phyloP scores from a whole-genome alignment of 495 filamentous ascomycete species.

The Acidomyces sp. region DNA sequence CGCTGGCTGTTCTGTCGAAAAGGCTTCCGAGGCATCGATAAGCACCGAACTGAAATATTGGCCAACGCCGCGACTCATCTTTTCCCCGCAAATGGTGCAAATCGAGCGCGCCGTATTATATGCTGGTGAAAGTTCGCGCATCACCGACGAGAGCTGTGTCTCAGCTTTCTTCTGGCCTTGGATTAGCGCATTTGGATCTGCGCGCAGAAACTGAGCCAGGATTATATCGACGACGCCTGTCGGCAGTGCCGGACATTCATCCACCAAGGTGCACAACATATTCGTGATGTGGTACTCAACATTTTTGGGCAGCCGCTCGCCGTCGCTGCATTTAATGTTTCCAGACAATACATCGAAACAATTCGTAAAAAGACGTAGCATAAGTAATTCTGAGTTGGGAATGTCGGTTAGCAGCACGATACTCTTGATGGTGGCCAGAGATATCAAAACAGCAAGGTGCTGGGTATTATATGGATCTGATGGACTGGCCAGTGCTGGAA shows the following conservation, averaged over 20 bases:
- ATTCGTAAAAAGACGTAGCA: conserved; percentile 63
- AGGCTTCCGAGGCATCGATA: conserved; percentile 59
- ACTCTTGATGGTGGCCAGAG: conserved; percentile 84
- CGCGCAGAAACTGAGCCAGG: conserved; percentile 85
- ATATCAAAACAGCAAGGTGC: conserved; percentile 78
- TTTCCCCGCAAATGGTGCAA: conserved; percentile 78
- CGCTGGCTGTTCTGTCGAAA: conserved; percentile 28
- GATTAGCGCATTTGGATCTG: conserved; percentile 48
- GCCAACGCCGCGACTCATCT: conserved; percentile 85
- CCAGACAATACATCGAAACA: conserved; percentile 91
- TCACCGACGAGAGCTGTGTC: conserved; percentile 44
- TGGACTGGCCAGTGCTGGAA: conserved; percentile 77
- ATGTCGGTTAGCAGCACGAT: conserved; percentile 89
- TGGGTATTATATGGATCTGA: conserved; percentile 84
- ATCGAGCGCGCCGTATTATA: conserved; percentile 94
- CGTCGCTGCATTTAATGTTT: conserved; percentile 54
- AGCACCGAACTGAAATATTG: conserved; percentile 98
- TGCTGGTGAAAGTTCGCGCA: conserved; percentile 77
- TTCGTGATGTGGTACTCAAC: conserved; percentile 85
- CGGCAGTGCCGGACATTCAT: conserved; percentile 71
- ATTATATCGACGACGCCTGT: conserved; percentile 81
- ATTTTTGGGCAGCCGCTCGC: conserved; percentile 73
- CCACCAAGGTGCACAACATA: conserved; percentile 70
- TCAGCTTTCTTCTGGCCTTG: conserved; percentile 41
- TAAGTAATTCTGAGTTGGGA: conserved; percentile 59